Base-by-base conservation (phyloP, 2,329 filamentous ascomycete genomes). In the Fusarium multiceps region DNA sequence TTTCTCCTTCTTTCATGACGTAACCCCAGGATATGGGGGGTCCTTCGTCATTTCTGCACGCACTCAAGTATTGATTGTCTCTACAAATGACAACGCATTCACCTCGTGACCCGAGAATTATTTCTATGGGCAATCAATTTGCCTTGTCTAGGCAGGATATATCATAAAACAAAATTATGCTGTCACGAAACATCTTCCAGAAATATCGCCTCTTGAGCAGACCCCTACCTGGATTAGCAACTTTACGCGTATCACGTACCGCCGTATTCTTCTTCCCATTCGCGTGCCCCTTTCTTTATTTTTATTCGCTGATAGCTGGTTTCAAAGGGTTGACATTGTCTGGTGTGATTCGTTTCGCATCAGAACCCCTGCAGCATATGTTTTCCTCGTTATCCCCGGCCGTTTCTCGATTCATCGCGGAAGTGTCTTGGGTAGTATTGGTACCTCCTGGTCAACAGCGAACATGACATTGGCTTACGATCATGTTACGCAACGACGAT, bases 1-100 rank as follows among this genome's bases (percentile, higher is more conserved):
- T n/a, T 34, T 42, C 25, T 28, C 28, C 18, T 51, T 30, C 12
- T 37, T 9, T n/a, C 56, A 66, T 66, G 63, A 68, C 63, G 63
- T 54, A 63, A 68, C 66, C 14, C 14, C 7, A 28, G 61, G 23
- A 49, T 40, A 42, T 60, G 37, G 37, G 41, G 49, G 49, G 30
- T 56, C 50, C 43, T 46, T 63, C 55, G 61, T 66, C 63, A 66
- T 66, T 66, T 54, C 63, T 66, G 62, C 62, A 61, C 13, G 27
- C 62, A 66, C 62, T 66, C 42, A 49, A 61, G 43, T 30, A 25
- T 40, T 49, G 41, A 27, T 27, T 43, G 7, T 25, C 32, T 40
- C 30, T 16, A 16, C 20, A 25, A 18, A 28, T 28, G 49, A 53
- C 34, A 53, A 53, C 37, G 34, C 49, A 53, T 53, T 37, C 10